These are phyloP conservation scores for Chlorella ohadii DNA, from an alignment of 139 green algal species.

Conservation along the genomic window DNA sequence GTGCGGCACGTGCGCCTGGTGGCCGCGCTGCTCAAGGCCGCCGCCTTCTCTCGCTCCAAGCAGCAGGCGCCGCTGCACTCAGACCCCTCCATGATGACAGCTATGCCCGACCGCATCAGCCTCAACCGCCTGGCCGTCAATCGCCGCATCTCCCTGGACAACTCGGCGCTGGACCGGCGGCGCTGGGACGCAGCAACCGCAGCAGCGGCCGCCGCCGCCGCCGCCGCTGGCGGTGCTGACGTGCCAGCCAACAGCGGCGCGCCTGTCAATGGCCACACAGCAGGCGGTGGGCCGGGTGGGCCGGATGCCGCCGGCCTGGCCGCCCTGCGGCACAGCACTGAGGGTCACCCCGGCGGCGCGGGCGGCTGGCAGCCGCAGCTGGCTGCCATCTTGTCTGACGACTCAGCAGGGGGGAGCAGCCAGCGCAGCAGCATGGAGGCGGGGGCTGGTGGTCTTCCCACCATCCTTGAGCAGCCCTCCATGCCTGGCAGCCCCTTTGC, in stretches of 20 bases:
- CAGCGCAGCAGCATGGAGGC: conserved; percentile 6
- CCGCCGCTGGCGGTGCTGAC: no score
- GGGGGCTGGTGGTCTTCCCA: background rate
- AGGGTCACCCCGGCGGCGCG: background rate
- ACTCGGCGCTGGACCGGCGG: conserved; percentile 49
- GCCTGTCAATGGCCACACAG: background rate
- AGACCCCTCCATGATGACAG: conserved; percentile 14
- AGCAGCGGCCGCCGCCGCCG: background rate
- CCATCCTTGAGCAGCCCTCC: background rate
- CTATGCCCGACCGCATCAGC: conserved; percentile 4
- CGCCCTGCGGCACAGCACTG: no score
- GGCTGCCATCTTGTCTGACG: conserved; percentile 7
- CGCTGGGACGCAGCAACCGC: conserved; percentile 2
- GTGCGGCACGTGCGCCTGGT: conserved; percentile 42
- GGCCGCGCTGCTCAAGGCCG: conserved; percentile 44
- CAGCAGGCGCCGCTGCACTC: conserved; percentile 43
- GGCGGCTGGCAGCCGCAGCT: conserved; percentile 19
- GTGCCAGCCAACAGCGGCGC: no score
- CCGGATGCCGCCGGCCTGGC: no score
- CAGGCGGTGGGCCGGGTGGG: no score
- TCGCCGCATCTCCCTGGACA: conserved; percentile 62
- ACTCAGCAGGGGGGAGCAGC: conserved; percentile 4
- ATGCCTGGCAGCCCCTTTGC: no score
- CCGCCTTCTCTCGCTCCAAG: conserved; percentile 34
- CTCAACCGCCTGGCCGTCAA: conserved; percentile 17